Percentiles rank a stretch among this genome's conserved stretches.
Conservation (phyloP, 129 eudicot genomes). For the Artemisia argyi region DNA sequence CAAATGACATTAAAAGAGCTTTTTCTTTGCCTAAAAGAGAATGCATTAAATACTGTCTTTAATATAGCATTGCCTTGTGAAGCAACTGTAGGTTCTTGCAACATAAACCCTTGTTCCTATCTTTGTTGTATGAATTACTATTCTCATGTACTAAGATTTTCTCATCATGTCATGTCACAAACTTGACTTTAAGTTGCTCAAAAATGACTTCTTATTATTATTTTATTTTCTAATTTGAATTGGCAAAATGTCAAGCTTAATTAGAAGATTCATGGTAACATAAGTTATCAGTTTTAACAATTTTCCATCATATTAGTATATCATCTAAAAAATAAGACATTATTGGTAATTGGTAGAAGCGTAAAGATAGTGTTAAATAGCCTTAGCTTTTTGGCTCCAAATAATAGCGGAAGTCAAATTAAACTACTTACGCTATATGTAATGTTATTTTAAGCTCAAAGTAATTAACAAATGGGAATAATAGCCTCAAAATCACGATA, state of each 20-base stretch:
- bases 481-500: too few relatives aligned
- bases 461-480: too few relatives aligned
- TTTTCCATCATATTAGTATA: neutral
- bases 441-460: too few relatives aligned
- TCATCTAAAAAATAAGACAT: neutral
- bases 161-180: conserved; percentile 2
- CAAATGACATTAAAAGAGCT: conserved; percentile 23
- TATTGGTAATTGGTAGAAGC: neutral
- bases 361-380: too few relatives aligned
- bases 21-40: conserved; percentile 1
- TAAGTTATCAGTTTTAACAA: neutral
- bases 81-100: conserved; percentile 44
- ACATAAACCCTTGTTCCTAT: conserved; percentile 36
- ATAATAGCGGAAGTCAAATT: too few relatives aligned
- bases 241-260: too few relatives aligned
- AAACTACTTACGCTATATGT: too few relatives aligned
- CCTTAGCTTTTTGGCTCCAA: too few relatives aligned
- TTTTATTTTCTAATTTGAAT: neutral
- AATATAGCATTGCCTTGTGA: conserved; percentile 47
- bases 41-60: conserved; percentile 41
- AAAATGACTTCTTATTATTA: neutral
- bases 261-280: conserved; percentile 1
- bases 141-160: too few relatives aligned
- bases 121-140: conserved; percentile 35
- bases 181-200: conserved; percentile 21